Percentiles rank a stretch among this genome's conserved stretches.
These are phyloP conservation scores for Cystofilobasidium ferigula DNA, from an alignment of 768 basidiomycete species.

Conservation along the genomic window DNA sequence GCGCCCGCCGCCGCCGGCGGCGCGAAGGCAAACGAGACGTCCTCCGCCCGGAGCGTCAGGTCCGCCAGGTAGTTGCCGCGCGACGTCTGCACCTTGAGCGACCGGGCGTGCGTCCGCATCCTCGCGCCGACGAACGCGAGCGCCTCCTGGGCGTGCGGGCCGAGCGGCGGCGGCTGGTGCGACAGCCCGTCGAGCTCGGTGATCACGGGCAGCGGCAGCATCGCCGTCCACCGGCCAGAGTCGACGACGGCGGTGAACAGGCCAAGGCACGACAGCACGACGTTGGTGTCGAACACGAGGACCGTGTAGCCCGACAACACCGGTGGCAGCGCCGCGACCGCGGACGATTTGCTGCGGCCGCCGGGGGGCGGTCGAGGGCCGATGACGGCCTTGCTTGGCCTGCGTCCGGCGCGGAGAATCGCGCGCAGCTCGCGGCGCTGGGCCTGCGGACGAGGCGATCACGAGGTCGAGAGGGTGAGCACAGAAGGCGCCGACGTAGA, in stretches of 20 bases:
- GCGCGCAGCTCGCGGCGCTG: constrained; percentile 18
- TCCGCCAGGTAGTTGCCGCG: constrained; percentile 85
- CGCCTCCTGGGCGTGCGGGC: constrained; percentile 60
- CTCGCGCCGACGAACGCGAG: constrained; percentile 63
- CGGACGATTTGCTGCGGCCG: too few species aligned
- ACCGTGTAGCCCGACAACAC: constrained; percentile 76
- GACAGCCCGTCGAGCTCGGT: constrained; percentile 92
- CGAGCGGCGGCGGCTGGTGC: constrained; percentile 53
- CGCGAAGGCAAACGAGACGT: constrained; percentile 48
- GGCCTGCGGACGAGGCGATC: constrained; percentile 1
- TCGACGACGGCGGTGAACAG: constrained; percentile 67
- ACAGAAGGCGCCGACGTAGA: background rate
- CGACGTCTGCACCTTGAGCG: constrained; percentile 88
- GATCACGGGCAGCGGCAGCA: constrained; percentile 75
- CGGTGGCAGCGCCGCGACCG: constrained; percentile 26
- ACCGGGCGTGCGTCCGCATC: constrained; percentile 59
- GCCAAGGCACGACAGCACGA: constrained; percentile 70
- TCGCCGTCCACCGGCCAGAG: constrained; percentile 68
- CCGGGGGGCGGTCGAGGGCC: constrained; percentile 6
- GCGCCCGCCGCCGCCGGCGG: too few species aligned
- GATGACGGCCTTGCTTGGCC: background rate
- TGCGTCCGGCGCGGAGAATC: background rate
- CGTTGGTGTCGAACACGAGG: constrained; percentile 90
- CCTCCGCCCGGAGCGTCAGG: constrained; percentile 70
- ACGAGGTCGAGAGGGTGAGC: background rate